Evolutionary conservation across 345 rosid genomes (phyloP).

Genomic region (Mangifera indica): DNA sequence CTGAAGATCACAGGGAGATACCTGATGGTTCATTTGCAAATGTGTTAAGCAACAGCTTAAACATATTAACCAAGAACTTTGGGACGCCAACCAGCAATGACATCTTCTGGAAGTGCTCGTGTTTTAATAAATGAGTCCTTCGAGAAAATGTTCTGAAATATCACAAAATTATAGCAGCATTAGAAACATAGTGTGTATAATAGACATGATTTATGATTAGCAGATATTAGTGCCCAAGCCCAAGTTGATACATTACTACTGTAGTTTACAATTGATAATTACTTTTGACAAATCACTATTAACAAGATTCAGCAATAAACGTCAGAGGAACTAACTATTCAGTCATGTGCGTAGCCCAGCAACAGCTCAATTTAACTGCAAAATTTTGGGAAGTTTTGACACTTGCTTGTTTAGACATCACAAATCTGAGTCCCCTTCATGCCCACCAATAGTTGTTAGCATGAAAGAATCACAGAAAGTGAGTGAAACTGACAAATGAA

Average conservation of each 20-base stretch:
- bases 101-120: slow-evolving; percentile 70
- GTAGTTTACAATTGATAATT: neutral
- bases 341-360: neutral
- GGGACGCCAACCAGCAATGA: slow-evolving; percentile 89
- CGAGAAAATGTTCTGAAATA: slow-evolving; percentile 66
- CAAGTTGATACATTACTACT: neutral
- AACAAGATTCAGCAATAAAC: neutral
- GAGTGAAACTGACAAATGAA: too few relatives aligned
- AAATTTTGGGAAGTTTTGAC: neutral
- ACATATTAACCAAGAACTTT: slow-evolving; percentile 61
- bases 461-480: neutral
- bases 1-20: neutral
- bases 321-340: neutral
- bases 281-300: neutral
- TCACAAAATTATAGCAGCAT: neutral
- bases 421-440: neutral
- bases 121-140: slow-evolving; percentile 73
- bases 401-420: neutral
- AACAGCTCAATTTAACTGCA: neutral
- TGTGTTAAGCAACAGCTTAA: neutral
- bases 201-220: neutral
- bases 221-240: neutral
- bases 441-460: neutral
- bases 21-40: slow-evolving; percentile 6
- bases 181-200: slow-evolving; percentile 10